A percentile compares a stretch with the other conserved stretches of the same genome.
Evolutionary conservation across 768 basidiomycete genomes (phyloP).

Genomic region (Panus rudis): DNA sequence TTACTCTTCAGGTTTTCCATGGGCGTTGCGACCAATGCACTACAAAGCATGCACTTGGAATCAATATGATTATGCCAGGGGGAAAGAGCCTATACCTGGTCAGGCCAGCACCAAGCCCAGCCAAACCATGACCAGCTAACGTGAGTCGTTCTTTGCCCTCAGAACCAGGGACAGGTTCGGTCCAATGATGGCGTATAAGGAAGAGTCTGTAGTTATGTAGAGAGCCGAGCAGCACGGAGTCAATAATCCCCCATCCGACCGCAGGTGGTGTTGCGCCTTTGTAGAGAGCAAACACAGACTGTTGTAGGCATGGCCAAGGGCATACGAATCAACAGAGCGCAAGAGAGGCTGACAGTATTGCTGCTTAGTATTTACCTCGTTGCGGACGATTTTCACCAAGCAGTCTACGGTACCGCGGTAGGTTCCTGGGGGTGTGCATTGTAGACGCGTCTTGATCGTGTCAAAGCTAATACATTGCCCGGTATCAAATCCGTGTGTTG

Average conservation of each 20-base stretch:
- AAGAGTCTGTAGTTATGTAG: slow-evolving; percentile 68
- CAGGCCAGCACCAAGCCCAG: slow-evolving; percentile 61
- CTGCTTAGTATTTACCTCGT: slow-evolving; percentile 52
- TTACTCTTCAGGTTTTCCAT: slow-evolving; percentile 65
- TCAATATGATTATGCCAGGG: slow-evolving; percentile 3
- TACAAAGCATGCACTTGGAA: slow-evolving; percentile 20
- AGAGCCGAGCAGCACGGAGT: slow-evolving; percentile 63
- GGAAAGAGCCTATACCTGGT: slow-evolving; percentile 43
- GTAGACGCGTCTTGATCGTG: slow-evolving; percentile 67
- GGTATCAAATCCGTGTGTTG: no score
- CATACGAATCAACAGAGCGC: background rate
- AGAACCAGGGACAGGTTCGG: slow-evolving; percentile 39
- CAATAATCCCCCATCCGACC: slow-evolving; percentile 67
- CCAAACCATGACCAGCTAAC: slow-evolving; percentile 56
- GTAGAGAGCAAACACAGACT: slow-evolving; percentile 63
- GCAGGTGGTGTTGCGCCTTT: slow-evolving; percentile 71
- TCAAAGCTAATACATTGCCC: slow-evolving; percentile 58
- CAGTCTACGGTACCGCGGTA: slow-evolving; percentile 59
- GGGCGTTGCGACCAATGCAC: slow-evolving; percentile 66
- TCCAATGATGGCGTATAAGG: slow-evolving; percentile 43
- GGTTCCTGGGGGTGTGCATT: slow-evolving; percentile 59
- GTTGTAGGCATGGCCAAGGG: background rate
- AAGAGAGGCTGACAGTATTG: background rate
- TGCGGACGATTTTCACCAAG: slow-evolving; percentile 46
- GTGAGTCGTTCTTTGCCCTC: slow-evolving; percentile 47